Base-by-base conservation (phyloP, 331 rosid species). In the Pyrus hybrid region DNA sequence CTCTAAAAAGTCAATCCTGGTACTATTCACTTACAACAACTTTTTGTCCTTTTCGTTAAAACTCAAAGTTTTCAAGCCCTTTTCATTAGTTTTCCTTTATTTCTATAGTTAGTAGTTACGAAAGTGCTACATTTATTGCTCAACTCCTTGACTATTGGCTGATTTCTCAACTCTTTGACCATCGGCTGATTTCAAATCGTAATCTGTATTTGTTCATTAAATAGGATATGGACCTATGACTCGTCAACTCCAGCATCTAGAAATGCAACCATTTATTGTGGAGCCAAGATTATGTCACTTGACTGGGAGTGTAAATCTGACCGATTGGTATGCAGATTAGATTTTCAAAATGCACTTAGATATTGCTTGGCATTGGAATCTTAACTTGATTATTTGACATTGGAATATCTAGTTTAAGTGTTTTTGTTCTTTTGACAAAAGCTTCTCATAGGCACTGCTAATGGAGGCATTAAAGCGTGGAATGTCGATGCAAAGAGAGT, bases 261-360 rank as follows among this genome's bases (percentile, higher is more conserved):
- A 88, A 91, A 94, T 83, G 99, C 99, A 73, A 94, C 99, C 71
- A 94, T 94, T 60, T 94, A 90, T 79, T 90, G 99, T 78, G 99
- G 97, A 74, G 84, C 97, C 23, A 97, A 94, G 83, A 87, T 91
- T 29, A 71, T 90, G 88, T 91, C 97, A 7, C 94, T 94, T 75
- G 99, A 91, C 75, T 94, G 97, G 98, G 97, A 94, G 76, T 91
- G 96, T 80, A 94, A 94, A 89, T 94, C 97, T 26, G 97, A 91
- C 65, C 93, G 96, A 80, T 79, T 94, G 90, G 99, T 94, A 94
- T 74, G 96, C 77, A 80, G 70, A 74, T 80, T 78, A 78, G 63
- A 76, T 71, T 75, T 67, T 75, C 54, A 47, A 25, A 67, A 21
- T 57, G 60, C 47, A 68, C 6, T 16, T 14, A 69, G 57, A 26